phyloP scores from a whole-genome alignment of 2,329 filamentous ascomycete genomes.

The Monilinia vaccinii-corymbosi region DNA sequence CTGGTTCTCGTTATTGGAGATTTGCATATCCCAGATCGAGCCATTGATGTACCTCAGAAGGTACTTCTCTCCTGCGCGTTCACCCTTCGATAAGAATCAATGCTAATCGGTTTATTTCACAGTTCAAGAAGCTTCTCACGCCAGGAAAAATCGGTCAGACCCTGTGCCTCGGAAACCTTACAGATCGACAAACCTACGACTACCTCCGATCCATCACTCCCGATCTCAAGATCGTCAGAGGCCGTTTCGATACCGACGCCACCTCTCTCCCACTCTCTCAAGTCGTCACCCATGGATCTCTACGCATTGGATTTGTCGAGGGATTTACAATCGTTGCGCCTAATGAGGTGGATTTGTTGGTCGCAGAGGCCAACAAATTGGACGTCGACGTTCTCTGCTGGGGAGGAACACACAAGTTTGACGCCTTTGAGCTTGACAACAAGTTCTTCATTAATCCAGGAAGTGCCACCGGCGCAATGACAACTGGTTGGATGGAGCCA shows the following conservation, averaged over 20 bases:
- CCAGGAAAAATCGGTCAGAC: slow-evolving; percentile 78
- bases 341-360: slow-evolving; percentile 55
- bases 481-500: slow-evolving; percentile 47
- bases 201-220: slow-evolving; percentile 68
- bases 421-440: slow-evolving; percentile 65
- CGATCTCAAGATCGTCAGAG: slow-evolving; percentile 61
- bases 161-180: slow-evolving; percentile 71
- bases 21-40: slow-evolving; percentile 87
- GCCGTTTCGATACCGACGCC: slow-evolving; percentile 58
- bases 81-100: slow-evolving; percentile 10
- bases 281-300: slow-evolving; percentile 55
- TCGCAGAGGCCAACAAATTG: slow-evolving; percentile 58
- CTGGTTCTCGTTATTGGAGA: slow-evolving; percentile 88
- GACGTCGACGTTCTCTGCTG: slow-evolving; percentile 62
- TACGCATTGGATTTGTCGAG: slow-evolving; percentile 59
- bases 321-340: slow-evolving; percentile 57
- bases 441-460: slow-evolving; percentile 66
- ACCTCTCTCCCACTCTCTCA: slow-evolving; percentile 56
- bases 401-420: slow-evolving; percentile 59
- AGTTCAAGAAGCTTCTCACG: slow-evolving; percentile 81
- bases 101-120: slow-evolving; percentile 10
- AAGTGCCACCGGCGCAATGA: slow-evolving; percentile 55
- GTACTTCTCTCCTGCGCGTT: slow-evolving; percentile 36
- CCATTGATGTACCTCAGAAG: slow-evolving; percentile 84
- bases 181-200: slow-evolving; percentile 71